These are phyloP conservation scores for Hypoxylon intermedium DNA, from an alignment of 495 filamentous ascomycete species.

Conservation along the genomic window DNA sequence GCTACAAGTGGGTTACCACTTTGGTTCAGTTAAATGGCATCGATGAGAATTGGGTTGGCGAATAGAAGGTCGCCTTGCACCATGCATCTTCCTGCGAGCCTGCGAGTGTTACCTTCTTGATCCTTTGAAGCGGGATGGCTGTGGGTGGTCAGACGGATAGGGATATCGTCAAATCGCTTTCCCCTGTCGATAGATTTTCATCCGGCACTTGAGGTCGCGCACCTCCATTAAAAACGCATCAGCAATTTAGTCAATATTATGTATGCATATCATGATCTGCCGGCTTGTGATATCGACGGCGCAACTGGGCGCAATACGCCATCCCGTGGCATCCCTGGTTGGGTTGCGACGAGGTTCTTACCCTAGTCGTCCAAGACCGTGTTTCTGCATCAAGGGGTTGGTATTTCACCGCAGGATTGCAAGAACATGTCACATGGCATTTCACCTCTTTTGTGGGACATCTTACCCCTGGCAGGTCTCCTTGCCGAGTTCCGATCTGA, in stretches of 20 bases:
- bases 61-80: not conserved
- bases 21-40: not conserved
- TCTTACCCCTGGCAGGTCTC: too few species aligned
- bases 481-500: too few species aligned
- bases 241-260: not conserved
- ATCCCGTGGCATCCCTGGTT: not conserved
- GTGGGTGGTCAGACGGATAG: not conserved
- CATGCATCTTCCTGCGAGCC: not conserved
- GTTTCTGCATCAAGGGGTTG: too few species aligned
- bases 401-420: too few species aligned
- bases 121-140: not conserved
- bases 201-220: not conserved
- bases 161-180: not conserved
- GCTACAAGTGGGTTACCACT: not conserved
- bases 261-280: not conserved
- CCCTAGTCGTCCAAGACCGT: too few species aligned
- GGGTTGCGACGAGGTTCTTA: not conserved
- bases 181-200: not conserved
- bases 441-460: too few species aligned
- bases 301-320: not conserved
- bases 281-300: not conserved
- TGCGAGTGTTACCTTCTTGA: too few species aligned
- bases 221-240: not conserved
- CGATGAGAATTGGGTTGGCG: not conserved
- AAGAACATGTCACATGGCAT: too few species aligned